Evolutionary conservation across 352 stramenopile genomes (phyloP).

Genomic region (Blastocystis hominis): DNA sequence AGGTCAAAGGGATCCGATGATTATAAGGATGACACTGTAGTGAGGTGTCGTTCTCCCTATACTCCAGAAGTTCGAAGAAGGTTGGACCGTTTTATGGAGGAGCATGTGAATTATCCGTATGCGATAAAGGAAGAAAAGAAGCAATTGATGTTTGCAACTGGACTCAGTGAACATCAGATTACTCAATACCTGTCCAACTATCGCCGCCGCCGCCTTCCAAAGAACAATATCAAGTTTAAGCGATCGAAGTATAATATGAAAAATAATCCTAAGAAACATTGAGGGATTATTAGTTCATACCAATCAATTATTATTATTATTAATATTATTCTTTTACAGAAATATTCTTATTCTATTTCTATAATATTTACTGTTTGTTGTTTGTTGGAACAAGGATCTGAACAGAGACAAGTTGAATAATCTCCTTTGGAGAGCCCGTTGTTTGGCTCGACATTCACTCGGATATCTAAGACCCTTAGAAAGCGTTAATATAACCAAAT

Average conservation of each 20-base stretch:
- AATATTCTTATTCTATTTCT: too few species aligned
- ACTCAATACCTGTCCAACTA: conserved; percentile 18
- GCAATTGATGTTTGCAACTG: not conserved
- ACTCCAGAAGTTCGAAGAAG: not conserved
- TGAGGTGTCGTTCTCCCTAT: not conserved
- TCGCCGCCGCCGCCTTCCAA: not conserved
- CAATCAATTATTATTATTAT: too few species aligned
- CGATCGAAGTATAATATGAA: conserved; percentile 7
- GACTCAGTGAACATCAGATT: conserved; percentile 1
- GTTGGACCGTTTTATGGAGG: not conserved
- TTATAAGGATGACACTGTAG: too few species aligned
- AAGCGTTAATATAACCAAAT: not conserved
- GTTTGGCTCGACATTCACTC: not conserved
- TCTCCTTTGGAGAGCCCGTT: not conserved
- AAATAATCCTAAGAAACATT: not conserved
- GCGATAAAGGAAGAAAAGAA: conserved; percentile 1
- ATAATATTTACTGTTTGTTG: not conserved
- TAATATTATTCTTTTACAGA: too few species aligned
- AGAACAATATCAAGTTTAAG: not conserved
- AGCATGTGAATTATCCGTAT: conserved; percentile 26
- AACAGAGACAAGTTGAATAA: not conserved
- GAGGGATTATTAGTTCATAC: not conserved
- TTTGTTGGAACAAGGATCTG: not conserved
- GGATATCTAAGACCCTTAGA: conserved; percentile 8
- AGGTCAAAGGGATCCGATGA: too few species aligned